Conservation (phyloP, 768 basidiomycete species). For the Boletus coccyginus region DNA sequence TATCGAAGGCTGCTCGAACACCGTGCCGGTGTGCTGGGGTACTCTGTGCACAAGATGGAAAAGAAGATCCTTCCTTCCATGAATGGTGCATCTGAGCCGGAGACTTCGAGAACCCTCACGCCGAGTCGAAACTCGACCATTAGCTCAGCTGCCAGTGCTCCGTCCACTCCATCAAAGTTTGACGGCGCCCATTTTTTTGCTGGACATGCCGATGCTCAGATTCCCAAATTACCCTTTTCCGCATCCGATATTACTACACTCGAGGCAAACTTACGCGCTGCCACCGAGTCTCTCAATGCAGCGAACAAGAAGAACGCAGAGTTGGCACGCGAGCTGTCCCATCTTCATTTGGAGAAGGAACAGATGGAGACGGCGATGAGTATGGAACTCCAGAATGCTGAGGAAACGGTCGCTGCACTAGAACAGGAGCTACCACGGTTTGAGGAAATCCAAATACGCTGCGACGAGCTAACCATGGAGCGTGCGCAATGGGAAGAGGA, state of each 20-base stretch:
- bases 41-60: conserved; percentile 67
- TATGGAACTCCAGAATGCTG: conserved; percentile 63
- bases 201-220: conserved; percentile 67
- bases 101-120: conserved; percentile 51
- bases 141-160: conserved; percentile 46
- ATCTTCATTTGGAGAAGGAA: conserved; percentile 65
- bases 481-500: conserved; percentile 51
- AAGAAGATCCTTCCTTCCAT: conserved; percentile 38
- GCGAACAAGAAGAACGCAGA: conserved; percentile 63
- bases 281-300: conserved; percentile 53
- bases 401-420: conserved; percentile 60
- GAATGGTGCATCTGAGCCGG: conserved; percentile 34
- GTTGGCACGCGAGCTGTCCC: conserved; percentile 57
- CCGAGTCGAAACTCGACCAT: conserved; percentile 49
- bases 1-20: conserved; percentile 71
- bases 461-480: conserved; percentile 49
- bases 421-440: conserved; percentile 54
- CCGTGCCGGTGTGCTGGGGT: conserved; percentile 76
- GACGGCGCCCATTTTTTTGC: conserved; percentile 86
- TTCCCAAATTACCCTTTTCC: conserved; percentile 45
- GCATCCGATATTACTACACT: conserved; percentile 48
- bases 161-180: conserved; percentile 57
- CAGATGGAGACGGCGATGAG: conserved; percentile 62
- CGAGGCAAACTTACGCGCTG: conserved; percentile 64
- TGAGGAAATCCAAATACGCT: conserved; percentile 45